These are phyloP conservation scores for Neoarthrinium moseri DNA, from an alignment of 2,329 filamentous ascomycete genomes.

Conservation along the genomic window DNA sequence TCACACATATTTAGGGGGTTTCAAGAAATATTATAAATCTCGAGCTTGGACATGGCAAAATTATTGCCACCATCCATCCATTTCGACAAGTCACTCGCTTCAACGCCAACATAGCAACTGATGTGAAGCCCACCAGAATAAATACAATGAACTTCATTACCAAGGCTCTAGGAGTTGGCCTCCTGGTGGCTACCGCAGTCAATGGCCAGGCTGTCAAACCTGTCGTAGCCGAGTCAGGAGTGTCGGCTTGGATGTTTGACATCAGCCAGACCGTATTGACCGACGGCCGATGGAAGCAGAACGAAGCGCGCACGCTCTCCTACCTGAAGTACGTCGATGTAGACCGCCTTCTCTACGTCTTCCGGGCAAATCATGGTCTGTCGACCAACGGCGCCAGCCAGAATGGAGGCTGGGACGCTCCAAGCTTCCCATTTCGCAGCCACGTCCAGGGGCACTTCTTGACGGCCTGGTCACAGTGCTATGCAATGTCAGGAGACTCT, in stretches of 20 bases:
- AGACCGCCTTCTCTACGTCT: slow-evolving; percentile 47
- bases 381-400: slow-evolving; percentile 42
- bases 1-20: no score
- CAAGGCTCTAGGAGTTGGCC: no score
- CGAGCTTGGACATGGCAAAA: no score
- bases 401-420: slow-evolving; percentile 54
- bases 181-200: no score
- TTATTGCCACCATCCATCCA: no score
- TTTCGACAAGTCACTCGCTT: no score
- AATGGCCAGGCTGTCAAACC: slow-evolving; percentile 24
- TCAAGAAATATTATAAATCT: no score
- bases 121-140: no score
- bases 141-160: no score
- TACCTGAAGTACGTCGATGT: slow-evolving; percentile 45
- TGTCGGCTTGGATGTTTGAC: slow-evolving; percentile 35
- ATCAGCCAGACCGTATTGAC: slow-evolving; percentile 37
- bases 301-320: slow-evolving; percentile 44
- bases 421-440: slow-evolving; percentile 50
- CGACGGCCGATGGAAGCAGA: slow-evolving; percentile 37
- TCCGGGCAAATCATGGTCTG: slow-evolving; percentile 43
- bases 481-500: slow-evolving; percentile 37
- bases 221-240: slow-evolving; percentile 26
- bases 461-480: slow-evolving; percentile 49
- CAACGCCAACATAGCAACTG: no score
- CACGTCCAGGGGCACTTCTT: slow-evolving; percentile 52